Percentiles rank a stretch among this genome's conserved stretches.
These are phyloP conservation scores for Fragaria iinumae DNA, from an alignment of 306 rosid species.

Conservation along the genomic window DNA sequence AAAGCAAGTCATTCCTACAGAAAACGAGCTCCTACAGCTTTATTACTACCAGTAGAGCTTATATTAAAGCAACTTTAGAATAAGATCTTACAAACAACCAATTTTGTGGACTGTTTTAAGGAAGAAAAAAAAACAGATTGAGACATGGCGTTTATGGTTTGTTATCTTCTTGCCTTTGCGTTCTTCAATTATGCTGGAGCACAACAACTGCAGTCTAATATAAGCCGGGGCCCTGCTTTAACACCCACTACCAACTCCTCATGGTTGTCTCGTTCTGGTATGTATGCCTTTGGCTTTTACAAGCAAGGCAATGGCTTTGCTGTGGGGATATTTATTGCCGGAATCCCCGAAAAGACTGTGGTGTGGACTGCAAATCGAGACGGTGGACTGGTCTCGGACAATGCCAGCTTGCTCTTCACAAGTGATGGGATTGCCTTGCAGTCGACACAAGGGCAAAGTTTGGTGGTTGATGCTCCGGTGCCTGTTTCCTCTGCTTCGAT, in stretches of 20 bases:
- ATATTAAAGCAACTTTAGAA: not conserved
- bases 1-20: not conserved
- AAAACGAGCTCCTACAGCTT: not conserved
- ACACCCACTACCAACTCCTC: conserved; percentile 15
- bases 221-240: conserved; percentile 18
- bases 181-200: not conserved
- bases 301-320: conserved; percentile 21
- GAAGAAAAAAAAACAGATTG: not conserved
- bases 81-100: not conserved
- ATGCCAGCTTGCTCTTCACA: conserved; percentile 21
- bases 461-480: not conserved
- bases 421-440: conserved; percentile 21
- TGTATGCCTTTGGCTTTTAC: conserved; percentile 36
- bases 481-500: conserved; percentile 22
- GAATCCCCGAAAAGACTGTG: conserved; percentile 27
- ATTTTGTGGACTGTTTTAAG: not conserved
- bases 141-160: not conserved
- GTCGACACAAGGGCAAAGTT: not conserved
- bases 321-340: conserved; percentile 21
- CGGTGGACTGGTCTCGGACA: not conserved
- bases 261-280: conserved; percentile 32
- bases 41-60: not conserved
- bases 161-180: not conserved
- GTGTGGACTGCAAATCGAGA: conserved; percentile 34
- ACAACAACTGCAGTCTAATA: conserved; percentile 10